A percentile compares a stretch with the other conserved stretches of the same genome.
Conservation (phyloP, 345 rosid genomes). For the Camelina sativa region DNA sequence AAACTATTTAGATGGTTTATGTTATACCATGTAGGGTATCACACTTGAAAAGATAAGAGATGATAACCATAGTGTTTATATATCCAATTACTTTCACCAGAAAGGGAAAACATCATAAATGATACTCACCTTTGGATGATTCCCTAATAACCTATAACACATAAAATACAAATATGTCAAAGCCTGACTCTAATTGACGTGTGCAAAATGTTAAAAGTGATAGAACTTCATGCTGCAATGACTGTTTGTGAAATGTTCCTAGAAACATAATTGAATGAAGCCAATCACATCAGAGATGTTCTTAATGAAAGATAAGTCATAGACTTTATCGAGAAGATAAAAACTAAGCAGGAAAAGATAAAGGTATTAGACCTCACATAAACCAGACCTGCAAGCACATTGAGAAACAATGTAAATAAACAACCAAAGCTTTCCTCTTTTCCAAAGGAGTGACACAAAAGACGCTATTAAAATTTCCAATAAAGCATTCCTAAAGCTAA, state of each 20-base stretch:
- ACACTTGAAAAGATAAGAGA: background rate
- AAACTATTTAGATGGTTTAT: constrained; percentile 9
- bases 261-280: background rate
- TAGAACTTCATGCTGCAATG: constrained; percentile 15
- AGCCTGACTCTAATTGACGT: background rate
- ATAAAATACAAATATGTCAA: constrained; percentile 25
- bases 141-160: constrained; percentile 75
- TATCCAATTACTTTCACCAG: constrained; percentile 13
- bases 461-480: background rate
- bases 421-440: background rate
- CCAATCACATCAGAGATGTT: constrained; percentile 14
- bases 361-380: background rate
- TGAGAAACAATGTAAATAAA: too few relatives aligned
- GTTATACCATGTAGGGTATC: background rate
- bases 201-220: background rate
- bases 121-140: constrained; percentile 70
- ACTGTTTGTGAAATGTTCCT: constrained; percentile 1
- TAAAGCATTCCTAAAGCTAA: background rate
- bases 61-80: background rate
- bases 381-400: too few relatives aligned
- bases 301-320: background rate
- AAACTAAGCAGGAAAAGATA: background rate
- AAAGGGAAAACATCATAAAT: constrained; percentile 4
- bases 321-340: background rate
- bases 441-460: background rate